Percentiles rank a stretch among this genome's conserved stretches.
These are phyloP conservation scores for Nannochloropsis gaditana DNA, from an alignment of 108 stramenopile genomes.

Conservation along the genomic window DNA sequence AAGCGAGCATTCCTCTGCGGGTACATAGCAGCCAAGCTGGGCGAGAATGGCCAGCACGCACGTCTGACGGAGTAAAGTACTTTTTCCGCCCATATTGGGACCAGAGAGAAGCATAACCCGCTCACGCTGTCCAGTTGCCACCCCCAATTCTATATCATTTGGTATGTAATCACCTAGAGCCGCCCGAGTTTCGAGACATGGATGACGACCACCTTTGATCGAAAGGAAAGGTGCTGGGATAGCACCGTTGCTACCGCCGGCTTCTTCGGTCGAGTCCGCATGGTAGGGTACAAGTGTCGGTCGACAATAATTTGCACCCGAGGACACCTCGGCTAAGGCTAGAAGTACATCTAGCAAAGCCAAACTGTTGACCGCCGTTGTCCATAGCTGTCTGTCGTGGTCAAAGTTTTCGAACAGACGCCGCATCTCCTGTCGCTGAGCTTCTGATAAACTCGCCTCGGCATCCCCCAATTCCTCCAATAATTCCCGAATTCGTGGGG, in stretches of 20 bases:
- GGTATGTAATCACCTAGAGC: constrained; percentile 76
- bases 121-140: constrained; percentile 21
- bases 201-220: constrained; percentile 82
- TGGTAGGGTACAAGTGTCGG: constrained; percentile 59
- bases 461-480: constrained; percentile 74
- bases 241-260: neutral
- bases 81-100: constrained; percentile 98
- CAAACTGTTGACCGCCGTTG: constrained; percentile 70
- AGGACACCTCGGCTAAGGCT: constrained; percentile 73
- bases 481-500: constrained; percentile 63
- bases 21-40: constrained; percentile 95
- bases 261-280: constrained; percentile 25
- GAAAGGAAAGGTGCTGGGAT: constrained; percentile 54
- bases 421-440: constrained; percentile 75
- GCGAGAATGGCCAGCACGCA: constrained; percentile 91
- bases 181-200: constrained; percentile 70
- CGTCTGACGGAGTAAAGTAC: constrained; percentile 91
- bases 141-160: constrained; percentile 68
- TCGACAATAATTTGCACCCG: constrained; percentile 66
- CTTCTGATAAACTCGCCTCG: constrained; percentile 61
- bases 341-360: constrained; percentile 88
- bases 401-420: constrained; percentile 90
- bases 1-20: constrained; percentile 73
- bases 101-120: constrained; percentile 81
- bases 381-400: constrained; percentile 71